Evolutionary conservation across 768 basidiomycete genomes (phyloP).

Genomic region (Lactarius vividus): DNA sequence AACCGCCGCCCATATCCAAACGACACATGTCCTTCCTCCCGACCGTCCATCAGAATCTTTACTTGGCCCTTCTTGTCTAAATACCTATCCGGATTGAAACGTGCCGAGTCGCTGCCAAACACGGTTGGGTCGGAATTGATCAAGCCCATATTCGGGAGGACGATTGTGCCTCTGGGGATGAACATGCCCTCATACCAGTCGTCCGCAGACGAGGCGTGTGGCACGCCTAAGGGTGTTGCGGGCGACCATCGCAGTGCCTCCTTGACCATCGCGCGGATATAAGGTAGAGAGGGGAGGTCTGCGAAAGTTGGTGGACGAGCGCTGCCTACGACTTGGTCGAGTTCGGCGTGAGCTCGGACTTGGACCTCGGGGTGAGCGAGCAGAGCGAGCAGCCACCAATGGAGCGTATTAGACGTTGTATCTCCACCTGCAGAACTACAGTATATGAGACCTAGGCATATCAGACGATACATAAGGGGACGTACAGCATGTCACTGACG

Average conservation of each 20-base stretch:
- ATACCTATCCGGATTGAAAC: not conserved
- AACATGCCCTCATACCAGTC: not conserved
- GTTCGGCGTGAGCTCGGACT: not conserved
- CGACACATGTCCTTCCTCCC: not conserved
- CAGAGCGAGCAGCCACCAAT: not conserved
- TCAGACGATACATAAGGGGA: constrained; percentile 4
- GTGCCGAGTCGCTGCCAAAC: not conserved
- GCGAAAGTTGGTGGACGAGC: not conserved
- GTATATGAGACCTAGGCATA: not conserved
- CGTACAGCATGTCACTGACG: constrained; percentile 19
- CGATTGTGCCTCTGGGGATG: not conserved
- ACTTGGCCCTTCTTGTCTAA: not conserved
- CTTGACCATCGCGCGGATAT: not conserved
- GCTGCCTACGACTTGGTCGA: not conserved
- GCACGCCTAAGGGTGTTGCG: constrained; percentile 8
- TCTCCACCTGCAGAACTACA: not conserved
- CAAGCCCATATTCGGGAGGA: not conserved
- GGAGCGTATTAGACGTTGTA: not conserved
- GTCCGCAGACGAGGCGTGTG: not conserved
- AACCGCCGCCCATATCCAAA: not conserved
- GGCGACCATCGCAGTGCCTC: not conserved
- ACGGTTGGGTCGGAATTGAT: not conserved
- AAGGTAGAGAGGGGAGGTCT: not conserved
- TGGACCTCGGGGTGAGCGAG: not conserved
- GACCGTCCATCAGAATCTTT: not conserved